These are phyloP conservation scores for Atkinsonella hypoxylon DNA, from an alignment of 2,329 filamentous ascomycete species.

Conservation along the genomic window DNA sequence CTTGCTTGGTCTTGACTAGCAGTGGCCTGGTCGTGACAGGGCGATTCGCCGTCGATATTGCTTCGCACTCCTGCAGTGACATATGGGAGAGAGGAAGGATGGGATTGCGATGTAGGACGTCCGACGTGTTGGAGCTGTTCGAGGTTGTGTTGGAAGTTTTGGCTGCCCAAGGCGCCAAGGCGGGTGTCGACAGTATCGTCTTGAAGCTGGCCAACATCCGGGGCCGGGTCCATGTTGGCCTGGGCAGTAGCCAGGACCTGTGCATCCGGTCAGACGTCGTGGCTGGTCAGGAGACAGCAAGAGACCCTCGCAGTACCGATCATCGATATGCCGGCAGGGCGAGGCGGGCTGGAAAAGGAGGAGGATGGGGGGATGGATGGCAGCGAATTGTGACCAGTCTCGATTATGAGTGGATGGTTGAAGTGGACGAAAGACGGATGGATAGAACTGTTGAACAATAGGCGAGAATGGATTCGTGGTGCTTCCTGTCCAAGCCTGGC, in stretches of 20 bases:
- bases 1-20: neutral
- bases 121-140: constrained; percentile 16
- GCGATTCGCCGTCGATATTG: constrained; percentile 4
- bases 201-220: constrained; percentile 16
- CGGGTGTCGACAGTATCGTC: constrained; percentile 8
- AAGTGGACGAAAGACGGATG: neutral
- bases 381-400: neutral
- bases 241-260: constrained; percentile 26
- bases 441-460: constrained; percentile 1
- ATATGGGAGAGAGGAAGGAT: neutral
- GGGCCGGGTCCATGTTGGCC: constrained; percentile 18
- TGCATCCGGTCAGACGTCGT: constrained; percentile 30
- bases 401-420: constrained; percentile 1
- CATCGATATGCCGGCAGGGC: constrained; percentile 33
- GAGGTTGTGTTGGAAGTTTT: constrained; percentile 16
- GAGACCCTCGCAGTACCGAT: constrained; percentile 31
- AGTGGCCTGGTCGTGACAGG: constrained; percentile 10
- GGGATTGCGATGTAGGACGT: constrained; percentile 5
- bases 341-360: constrained; percentile 1
- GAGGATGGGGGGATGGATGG: constrained; percentile 1
- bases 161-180: constrained; percentile 11
- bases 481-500: neutral
- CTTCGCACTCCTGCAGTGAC: constrained; percentile 1
- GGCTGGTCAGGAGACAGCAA: constrained; percentile 27
- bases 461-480: neutral